Conservation (phyloP, 1,284 basidiomycete genomes). For the Pascua sp. region DNA sequence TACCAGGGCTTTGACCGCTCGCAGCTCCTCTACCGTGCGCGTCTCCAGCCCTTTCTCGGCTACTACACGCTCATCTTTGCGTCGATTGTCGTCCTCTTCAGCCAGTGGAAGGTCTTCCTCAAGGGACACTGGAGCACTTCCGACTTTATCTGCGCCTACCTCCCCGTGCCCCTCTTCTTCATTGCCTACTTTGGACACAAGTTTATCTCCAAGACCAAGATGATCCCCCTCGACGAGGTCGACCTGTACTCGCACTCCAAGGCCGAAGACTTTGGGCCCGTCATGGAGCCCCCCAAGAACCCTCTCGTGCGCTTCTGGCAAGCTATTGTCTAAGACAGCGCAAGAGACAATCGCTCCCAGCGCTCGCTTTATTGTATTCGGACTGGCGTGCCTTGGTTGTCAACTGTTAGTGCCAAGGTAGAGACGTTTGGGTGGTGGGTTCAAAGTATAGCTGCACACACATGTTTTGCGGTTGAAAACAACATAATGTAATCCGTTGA, state of each 20-base stretch:
- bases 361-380: neutral
- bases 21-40: conserved; percentile 60
- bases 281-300: conserved; percentile 1
- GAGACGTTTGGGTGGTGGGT: too few species aligned
- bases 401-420: neutral
- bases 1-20: conserved; percentile 61
- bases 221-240: conserved; percentile 26
- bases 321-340: conserved; percentile 11
- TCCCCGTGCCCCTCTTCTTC: conserved; percentile 15
- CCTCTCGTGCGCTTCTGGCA: conserved; percentile 1
- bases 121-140: conserved; percentile 11
- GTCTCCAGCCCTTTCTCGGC: conserved; percentile 55
- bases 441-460: too few species aligned
- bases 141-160: conserved; percentile 17
- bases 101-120: conserved; percentile 12
- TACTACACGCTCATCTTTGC: conserved; percentile 41
- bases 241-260: conserved; percentile 28
- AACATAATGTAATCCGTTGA: too few species aligned
- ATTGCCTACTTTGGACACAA: conserved; percentile 51
- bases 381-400: neutral
- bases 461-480: too few species aligned
- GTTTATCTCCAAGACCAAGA: conserved; percentile 28
- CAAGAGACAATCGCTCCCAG: too few species aligned
- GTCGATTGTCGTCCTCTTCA: conserved; percentile 2
- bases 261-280: conserved; percentile 7